Base-by-base conservation (phyloP, 2,329 filamentous ascomycete genomes). In the Kalmusia sp. region DNA sequence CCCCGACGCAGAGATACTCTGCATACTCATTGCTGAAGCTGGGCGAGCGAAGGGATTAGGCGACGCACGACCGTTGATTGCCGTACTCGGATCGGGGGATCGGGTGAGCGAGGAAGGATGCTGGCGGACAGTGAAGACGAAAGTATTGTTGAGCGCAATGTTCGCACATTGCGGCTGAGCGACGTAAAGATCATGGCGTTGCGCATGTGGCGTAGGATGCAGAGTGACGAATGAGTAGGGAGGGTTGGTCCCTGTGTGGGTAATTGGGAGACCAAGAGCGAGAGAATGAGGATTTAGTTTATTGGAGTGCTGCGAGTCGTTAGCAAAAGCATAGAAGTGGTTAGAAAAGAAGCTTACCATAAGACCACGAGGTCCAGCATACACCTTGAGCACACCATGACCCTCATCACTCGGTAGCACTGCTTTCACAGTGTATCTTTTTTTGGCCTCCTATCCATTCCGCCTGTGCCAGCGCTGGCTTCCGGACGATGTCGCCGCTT, bases 161-260 rank as follows among this genome's bases (percentile, higher is more conserved):
- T 88, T 86, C 60, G 89, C 84, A 72, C 95, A 99, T 74, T 99
- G 96, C 1, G 96, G 95, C 70, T 98, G 95, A 38, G 93, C 91
- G 58, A 99, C 91, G 74, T 99, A 99, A 53, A 99, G 87, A 71
- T 99, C 95, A 74, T 99, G 93, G 35, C 93, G 87, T 70, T 96
- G 92, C n/a, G 95, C 95, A 73, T 99, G 95, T 7, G 95, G 95
- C 2, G 95, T 99, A 6, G 96, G 96, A 72, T 99, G 95, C 4
- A 95, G 87, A 33, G 89, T 89, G 39, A 97, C 83, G 74, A 98
- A 99, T 54, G 96, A 92, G 74, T 96, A 99, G 0, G 91, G 86
- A 3, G 95, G 95, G 69, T 99, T 99, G 64, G 93, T 90, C 54
- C 95, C 95, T 0, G 87, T 89, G 74, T 99, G 95, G 31, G 92